Evolutionary conservation across 441 rosid genomes (phyloP), one percentile per base, ranked within the genome.

Genomic region (Mallotus japonicus): DNA sequence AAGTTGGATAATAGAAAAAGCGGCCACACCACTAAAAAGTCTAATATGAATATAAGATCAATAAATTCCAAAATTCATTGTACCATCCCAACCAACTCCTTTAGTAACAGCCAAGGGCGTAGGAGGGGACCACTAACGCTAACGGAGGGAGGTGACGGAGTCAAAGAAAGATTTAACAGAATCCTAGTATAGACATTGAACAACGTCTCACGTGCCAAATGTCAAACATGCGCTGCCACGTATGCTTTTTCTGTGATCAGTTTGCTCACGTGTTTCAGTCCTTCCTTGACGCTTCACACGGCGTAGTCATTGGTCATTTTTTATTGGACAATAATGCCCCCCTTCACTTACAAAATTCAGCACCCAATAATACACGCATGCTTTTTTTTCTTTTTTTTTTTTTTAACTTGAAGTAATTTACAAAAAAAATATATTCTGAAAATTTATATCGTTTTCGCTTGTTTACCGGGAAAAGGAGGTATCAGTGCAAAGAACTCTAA

Each of bases 381-480:
- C 11, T 3, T 44, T 7, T 34, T n/a, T n/a, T n/a, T n/a, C n/a
- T n/a, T n/a, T n/a, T n/a, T 4, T 37, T 37, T 37, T 37, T 37
- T 37, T 37, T 34, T 34, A 34, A 34, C 5, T 37, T 37, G 2
- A 37, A 44, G 49, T 44, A 10, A 44, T 44, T 44, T 10, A 44
- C 9, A 44, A 44, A 44, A 44, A 42, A 42, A 42, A 42, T 44
- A 7, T 44, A 44, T 44, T 44, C 5, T 37, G 6, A 37, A 37
- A 37, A 37, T 37, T 62, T 32, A 22, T 70, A 70, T 75, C 46
- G 62, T 20, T 62, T 51, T 65, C 10, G 24, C 63, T 70, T 76
- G 70, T 71, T 80, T 80, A 75, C 83, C 79, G 84, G 87, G 77
- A 80, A 77, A 73, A 61, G 67, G 76, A 82, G 81, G 79, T 65